These are phyloP conservation scores for Euphorbia peplus DNA, from an alignment of 345 rosid genomes.

Conservation along the genomic window DNA sequence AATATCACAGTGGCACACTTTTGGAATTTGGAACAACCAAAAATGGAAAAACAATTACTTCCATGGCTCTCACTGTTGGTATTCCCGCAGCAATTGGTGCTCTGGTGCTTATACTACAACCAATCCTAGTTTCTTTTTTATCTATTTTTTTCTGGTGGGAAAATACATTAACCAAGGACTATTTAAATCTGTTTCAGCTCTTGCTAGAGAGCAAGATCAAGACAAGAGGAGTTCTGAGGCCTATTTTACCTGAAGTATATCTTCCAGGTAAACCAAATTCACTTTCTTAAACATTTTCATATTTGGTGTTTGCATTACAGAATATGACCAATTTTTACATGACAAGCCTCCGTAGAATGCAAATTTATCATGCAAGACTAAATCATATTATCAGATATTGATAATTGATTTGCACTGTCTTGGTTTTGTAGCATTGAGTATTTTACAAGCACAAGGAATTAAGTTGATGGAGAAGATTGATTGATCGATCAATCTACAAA, in stretches of 20 bases:
- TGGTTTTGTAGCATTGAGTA: constrained; percentile 65
- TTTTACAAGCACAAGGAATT: constrained; percentile 70
- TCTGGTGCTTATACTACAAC: constrained; percentile 46
- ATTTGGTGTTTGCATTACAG: background rate
- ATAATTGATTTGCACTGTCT: background rate
- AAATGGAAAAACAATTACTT: constrained; percentile 58
- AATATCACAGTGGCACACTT: constrained; percentile 65
- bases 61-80: constrained; percentile 94
- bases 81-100: constrained; percentile 87
- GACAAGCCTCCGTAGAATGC: background rate
- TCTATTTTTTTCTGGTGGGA: background rate
- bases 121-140: background rate
- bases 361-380: background rate
- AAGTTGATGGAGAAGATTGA: constrained; percentile 62
- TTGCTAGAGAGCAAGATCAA: constrained; percentile 70
- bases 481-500: constrained; percentile 16
- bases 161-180: constrained; percentile 8
- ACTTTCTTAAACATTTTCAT: background rate
- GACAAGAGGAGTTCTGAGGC: constrained; percentile 79
- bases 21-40: constrained; percentile 66
- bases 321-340: background rate
- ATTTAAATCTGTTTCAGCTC: constrained; percentile 47
- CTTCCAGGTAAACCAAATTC: constrained; percentile 52
- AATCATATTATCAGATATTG: too few relatives aligned
- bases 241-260: constrained; percentile 80